Evolutionary conservation across 805 yeast species (phyloP).

Genomic region (Candida corydali): DNA sequence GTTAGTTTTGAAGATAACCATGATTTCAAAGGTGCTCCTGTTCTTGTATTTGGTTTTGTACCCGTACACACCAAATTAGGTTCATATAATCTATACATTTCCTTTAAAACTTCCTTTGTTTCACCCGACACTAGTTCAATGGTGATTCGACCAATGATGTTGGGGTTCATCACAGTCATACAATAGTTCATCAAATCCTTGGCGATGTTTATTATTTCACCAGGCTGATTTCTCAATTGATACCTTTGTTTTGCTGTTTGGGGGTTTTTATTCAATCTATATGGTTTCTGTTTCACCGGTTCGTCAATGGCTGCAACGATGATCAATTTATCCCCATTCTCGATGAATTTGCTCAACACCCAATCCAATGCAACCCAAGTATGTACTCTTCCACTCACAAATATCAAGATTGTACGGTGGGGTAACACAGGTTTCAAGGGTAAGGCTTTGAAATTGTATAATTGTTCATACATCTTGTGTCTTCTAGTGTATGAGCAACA

Average conservation of each 20-base stretch:
- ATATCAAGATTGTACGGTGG: slow-evolving; percentile 54
- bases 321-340: slow-evolving; percentile 64
- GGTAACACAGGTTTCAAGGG: slow-evolving; percentile 40
- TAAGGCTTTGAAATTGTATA: slow-evolving; percentile 37
- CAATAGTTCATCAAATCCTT: slow-evolving; percentile 51
- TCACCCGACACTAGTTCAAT: slow-evolving; percentile 60
- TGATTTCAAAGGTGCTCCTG: slow-evolving; percentile 50
- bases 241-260: slow-evolving; percentile 28
- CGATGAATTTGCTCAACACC: slow-evolving; percentile 50
- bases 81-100: slow-evolving; percentile 56
- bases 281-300: slow-evolving; percentile 8
- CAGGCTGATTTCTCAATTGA: slow-evolving; percentile 42
- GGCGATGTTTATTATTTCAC: slow-evolving; percentile 41
- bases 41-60: slow-evolving; percentile 42
- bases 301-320: slow-evolving; percentile 49
- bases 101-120: slow-evolving; percentile 53
- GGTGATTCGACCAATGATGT: slow-evolving; percentile 45
- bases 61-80: slow-evolving; percentile 58
- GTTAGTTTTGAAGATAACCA: slow-evolving; percentile 62
- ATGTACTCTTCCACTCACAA: slow-evolving; percentile 66
- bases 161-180: slow-evolving; percentile 42
- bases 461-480: slow-evolving; percentile 44
- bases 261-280: slow-evolving; percentile 10
- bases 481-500: slow-evolving; percentile 43
- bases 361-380: slow-evolving; percentile 84